phyloP scores from a whole-genome alignment of 768 basidiomycete species.

The Coprinopsis strossmayeri region DNA sequence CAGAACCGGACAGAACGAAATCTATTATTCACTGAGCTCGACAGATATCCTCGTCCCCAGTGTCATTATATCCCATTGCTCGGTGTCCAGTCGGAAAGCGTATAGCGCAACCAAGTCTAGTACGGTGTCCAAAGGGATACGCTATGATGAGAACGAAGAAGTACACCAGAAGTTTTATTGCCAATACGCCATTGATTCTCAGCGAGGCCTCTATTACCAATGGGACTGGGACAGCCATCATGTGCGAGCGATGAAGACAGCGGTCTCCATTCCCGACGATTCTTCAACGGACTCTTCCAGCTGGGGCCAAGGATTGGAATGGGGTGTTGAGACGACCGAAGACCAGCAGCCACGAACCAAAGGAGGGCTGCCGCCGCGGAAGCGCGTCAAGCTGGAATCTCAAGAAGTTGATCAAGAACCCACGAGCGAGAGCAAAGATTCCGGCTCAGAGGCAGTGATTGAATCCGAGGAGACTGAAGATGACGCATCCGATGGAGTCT shows the following conservation, averaged over 20 bases:
- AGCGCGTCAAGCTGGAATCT: constrained; percentile 9
- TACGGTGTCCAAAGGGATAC: constrained; percentile 11
- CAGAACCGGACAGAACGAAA: constrained; percentile 55
- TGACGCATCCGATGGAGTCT: constrained; percentile 13
- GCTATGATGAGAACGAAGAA: constrained; percentile 17
- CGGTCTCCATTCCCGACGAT: constrained; percentile 22
- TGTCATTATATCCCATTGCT: constrained; percentile 46
- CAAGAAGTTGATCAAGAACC: constrained; percentile 7
- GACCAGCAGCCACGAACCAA: constrained; percentile 6
- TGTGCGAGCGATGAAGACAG: constrained; percentile 25
- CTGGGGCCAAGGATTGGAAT: constrained; percentile 36
- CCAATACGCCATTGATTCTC: constrained; percentile 48
- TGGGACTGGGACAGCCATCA: constrained; percentile 54
- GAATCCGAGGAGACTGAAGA: constrained; percentile 21
- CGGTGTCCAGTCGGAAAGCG: constrained; percentile 29
- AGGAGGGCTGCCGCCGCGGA: constrained; percentile 1
- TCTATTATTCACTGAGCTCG: constrained; percentile 57
- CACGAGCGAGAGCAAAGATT: constrained; percentile 15
- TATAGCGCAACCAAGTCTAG: constrained; percentile 14
- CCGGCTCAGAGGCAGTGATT: constrained; percentile 23
- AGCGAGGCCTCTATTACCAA: constrained; percentile 55
- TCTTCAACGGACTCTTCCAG: constrained; percentile 17
- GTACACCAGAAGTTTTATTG: constrained; percentile 42
- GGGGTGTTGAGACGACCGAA: constrained; percentile 34
- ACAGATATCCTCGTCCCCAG: constrained; percentile 44